phyloP scores from a whole-genome alignment of 257 asterid genomes.

The Solanum lignicaule region DNA sequence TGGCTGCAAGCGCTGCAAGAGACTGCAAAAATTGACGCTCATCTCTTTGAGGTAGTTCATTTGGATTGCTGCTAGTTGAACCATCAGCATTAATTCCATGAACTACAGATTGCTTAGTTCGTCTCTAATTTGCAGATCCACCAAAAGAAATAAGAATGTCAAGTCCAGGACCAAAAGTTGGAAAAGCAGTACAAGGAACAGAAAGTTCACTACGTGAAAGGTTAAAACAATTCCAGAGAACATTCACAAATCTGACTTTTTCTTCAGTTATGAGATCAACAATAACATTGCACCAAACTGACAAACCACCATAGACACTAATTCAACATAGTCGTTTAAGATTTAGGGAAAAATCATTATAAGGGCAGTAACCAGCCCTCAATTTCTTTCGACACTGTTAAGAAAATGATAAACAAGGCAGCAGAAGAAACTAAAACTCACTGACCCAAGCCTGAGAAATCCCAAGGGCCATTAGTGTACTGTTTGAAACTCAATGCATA shows the following conservation, averaged over 20 bases:
- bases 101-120: slow-evolving; percentile 33
- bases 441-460: not conserved
- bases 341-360: not conserved
- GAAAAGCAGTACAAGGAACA: not conserved
- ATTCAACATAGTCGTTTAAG: not conserved
- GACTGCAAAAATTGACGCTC: slow-evolving; percentile 77
- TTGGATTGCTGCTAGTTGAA: slow-evolving; percentile 31
- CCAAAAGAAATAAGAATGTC: not conserved
- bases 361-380: not conserved
- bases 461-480: not conserved
- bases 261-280: not conserved
- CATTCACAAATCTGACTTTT: not conserved
- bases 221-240: not conserved
- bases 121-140: slow-evolving; percentile 38
- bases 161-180: not conserved
- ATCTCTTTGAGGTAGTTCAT: slow-evolving; percentile 28
- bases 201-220: not conserved
- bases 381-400: not conserved
- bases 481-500: not conserved
- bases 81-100: slow-evolving; percentile 26
- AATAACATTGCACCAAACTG: not conserved
- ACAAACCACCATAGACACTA: not conserved
- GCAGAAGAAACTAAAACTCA: not conserved
- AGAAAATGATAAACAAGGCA: not conserved
- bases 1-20: slow-evolving; percentile 37